A percentile compares a stretch with the other conserved stretches of the same genome.
Evolutionary conservation across 176 grass and related monocot species (phyloP).

Genomic region (Carex parvula): DNA sequence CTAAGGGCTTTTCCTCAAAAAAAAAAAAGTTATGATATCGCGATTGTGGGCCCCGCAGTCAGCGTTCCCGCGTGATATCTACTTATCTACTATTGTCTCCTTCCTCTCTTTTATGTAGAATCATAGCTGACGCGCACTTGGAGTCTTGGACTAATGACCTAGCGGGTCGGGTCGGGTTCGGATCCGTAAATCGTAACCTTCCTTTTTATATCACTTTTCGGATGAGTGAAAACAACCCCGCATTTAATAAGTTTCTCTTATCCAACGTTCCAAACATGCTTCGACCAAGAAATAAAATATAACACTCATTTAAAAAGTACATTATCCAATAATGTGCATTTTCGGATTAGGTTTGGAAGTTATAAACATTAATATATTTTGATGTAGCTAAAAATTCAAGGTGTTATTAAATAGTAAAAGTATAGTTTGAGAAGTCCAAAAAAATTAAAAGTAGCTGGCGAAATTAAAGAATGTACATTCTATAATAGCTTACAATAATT

Average conservation of each 20-base stretch:
- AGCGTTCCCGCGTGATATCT: slow-evolving; percentile 43
- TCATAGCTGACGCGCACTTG: slow-evolving; percentile 26
- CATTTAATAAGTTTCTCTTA: background rate
- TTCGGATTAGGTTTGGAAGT: no score
- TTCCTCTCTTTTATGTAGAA: background rate
- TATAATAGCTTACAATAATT: no score
- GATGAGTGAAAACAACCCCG: background rate
- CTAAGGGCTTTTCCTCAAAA: no score
- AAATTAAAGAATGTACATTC: no score
- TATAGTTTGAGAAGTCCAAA: no score
- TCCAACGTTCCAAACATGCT: background rate
- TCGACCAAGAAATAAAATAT: background rate
- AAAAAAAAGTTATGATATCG: background rate
- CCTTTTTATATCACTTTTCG: background rate
- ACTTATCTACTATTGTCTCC: background rate
- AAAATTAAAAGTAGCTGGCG: no score
- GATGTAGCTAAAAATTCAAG: no score
- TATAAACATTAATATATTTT: no score
- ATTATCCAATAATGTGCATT: no score
- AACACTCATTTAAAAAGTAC: background rate
- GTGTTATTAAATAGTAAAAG: no score
- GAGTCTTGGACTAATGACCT: background rate
- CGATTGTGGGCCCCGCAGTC: slow-evolving; percentile 29
- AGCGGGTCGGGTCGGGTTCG: background rate
- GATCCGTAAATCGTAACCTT: background rate